phyloP scores from a whole-genome alignment of 306 rosid species.

The Glycine soja region DNA sequence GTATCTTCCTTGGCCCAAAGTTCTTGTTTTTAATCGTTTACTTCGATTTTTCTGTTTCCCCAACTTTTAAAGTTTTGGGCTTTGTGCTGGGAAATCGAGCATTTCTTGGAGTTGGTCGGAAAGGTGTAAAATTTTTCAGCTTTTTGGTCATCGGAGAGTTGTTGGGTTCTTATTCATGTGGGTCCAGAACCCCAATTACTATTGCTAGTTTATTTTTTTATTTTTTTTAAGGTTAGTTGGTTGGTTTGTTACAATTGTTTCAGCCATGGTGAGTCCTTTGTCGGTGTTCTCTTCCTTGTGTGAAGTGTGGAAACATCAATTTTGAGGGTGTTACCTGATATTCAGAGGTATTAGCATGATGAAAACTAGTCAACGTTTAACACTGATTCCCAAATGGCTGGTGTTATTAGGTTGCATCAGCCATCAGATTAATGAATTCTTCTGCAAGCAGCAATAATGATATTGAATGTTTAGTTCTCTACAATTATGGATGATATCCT shows the following conservation, averaged over 20 bases:
- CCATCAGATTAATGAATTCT: constrained; percentile 11
- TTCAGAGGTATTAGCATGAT: constrained; percentile 17
- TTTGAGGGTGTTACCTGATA: constrained; percentile 30
- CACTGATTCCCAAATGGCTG: not conserved
- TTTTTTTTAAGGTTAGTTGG: not conserved
- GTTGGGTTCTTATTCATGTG: constrained; percentile 18
- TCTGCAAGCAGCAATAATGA: not conserved
- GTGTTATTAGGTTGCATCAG: constrained; percentile 30
- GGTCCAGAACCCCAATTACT: constrained; percentile 32
- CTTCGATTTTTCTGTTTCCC: constrained; percentile 13
- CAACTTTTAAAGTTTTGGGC: constrained; percentile 27
- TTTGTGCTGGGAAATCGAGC: constrained; percentile 25
- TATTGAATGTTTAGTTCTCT: not conserved
- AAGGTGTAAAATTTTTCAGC: constrained; percentile 20
- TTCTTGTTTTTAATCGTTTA: constrained; percentile 33
- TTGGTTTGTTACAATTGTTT: constrained; percentile 32
- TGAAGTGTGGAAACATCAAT: not conserved
- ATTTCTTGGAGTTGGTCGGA: constrained; percentile 10
- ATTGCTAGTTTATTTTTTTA: not conserved
- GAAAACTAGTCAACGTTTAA: constrained; percentile 28
- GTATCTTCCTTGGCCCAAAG: constrained; percentile 35
- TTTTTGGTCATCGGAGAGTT: constrained; percentile 26
- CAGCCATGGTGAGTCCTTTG: constrained; percentile 5
- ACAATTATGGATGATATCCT: constrained; percentile 2
- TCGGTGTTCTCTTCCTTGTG: not conserved